A percentile compares a stretch with the other conserved stretches of the same genome.
Conservation (phyloP, 176 grass and related monocot genomes). For the Metroxylon sagu region DNA sequence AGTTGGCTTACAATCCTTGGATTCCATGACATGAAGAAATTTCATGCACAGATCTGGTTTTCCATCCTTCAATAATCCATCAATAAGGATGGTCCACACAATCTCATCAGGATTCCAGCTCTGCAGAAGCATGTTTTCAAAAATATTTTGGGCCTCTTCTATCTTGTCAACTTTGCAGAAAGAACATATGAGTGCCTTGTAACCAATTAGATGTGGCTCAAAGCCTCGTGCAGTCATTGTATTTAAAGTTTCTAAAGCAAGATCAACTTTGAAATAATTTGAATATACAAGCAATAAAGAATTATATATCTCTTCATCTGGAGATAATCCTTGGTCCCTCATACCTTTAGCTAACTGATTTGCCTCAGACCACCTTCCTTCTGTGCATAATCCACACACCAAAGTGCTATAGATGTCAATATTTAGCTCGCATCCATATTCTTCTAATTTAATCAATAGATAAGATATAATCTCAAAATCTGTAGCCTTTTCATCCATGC, state of each 20-base stretch:
- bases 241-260: slow-evolving; percentile 37
- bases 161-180: slow-evolving; percentile 44
- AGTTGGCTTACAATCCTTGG: slow-evolving; percentile 30
- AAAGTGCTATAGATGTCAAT: slow-evolving; percentile 32
- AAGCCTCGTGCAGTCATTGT: slow-evolving; percentile 31
- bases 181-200: slow-evolving; percentile 43
- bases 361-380: slow-evolving; percentile 50
- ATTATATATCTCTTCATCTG: slow-evolving; percentile 38
- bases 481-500: slow-evolving; percentile 22
- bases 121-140: slow-evolving; percentile 33
- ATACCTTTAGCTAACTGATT: slow-evolving; percentile 39
- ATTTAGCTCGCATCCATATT: slow-evolving; percentile 31
- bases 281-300: slow-evolving; percentile 35
- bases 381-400: slow-evolving; percentile 39
- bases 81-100: slow-evolving; percentile 52
- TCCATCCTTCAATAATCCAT: slow-evolving; percentile 40
- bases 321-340: slow-evolving; percentile 28
- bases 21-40: slow-evolving; percentile 55
- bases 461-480: slow-evolving; percentile 24
- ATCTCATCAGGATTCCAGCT: slow-evolving; percentile 45
- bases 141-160: slow-evolving; percentile 39
- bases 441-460: slow-evolving; percentile 36
- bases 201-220: slow-evolving; percentile 34
- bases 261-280: slow-evolving; percentile 34
- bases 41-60: slow-evolving; percentile 38